Evolutionary conservation across 257 asterid species (phyloP), one percentile per base, ranked within the genome.

Genomic region (Solanum dulcamara): DNA sequence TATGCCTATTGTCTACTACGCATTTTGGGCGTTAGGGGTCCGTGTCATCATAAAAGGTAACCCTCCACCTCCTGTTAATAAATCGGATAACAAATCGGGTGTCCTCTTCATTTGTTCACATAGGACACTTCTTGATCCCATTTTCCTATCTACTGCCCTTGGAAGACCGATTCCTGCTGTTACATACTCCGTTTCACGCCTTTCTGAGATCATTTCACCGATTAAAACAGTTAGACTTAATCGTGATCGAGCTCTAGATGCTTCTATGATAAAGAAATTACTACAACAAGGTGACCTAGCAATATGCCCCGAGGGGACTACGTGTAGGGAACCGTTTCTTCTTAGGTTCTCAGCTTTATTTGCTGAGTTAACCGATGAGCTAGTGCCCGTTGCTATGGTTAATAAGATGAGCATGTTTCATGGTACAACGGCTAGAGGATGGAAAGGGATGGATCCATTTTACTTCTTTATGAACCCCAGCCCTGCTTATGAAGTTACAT

Each of bases 141-240:
- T 93, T 38, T 90, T 91, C 77, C 93, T 91, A 85, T 93, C 97
- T 66, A 83, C 91, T 15, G 93, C 92, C 59, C 90, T 94, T 40
- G 91, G 96, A 70, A 94, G 97, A 71, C 92, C 92, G 11, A 94
- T 92, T 59, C 94, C 98, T 0, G 93, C 94, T 1, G 91, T 94
- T 18, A 90, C 96, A 1, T 94, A 94, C 90, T 94, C 97, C 10
- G 89, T 93, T 59, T 92, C 98, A 6, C 90, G 98, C 5, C 86
- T 94, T 14, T 91, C 98, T 18, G 98, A 94, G 85, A 87, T 93
- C 83, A 86, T 94, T 46, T 91, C 97, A 2, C 97, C 98, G 0
- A 91, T 92, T 74, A 89, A 87, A 66, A 92, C 97, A 1, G 93
- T 91, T 18, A 89, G 93, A 17, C 92, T 94, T 0, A 75, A 14